These are phyloP conservation scores for Zasmidium angulare DNA, from an alignment of 2,329 filamentous ascomycete species.

Conservation along the genomic window DNA sequence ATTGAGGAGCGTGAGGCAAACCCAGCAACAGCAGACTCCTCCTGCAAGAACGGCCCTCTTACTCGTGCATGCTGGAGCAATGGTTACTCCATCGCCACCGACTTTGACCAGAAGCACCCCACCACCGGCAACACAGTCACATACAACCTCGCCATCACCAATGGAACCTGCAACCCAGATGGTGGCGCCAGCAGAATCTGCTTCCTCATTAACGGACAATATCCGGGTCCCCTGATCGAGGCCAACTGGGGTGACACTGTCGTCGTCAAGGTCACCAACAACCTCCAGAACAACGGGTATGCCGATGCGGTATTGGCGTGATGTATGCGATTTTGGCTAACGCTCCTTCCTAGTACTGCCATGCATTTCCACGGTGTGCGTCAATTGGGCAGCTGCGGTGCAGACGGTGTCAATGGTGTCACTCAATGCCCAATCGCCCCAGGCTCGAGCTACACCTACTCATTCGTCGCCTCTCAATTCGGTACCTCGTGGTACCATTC, in stretches of 20 bases:
- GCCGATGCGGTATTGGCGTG: too few species aligned
- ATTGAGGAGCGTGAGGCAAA: slow-evolving; percentile 8
- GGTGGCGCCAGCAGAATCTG: slow-evolving; percentile 29
- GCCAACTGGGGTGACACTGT: slow-evolving; percentile 31
- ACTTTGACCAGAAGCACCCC: slow-evolving; percentile 46
- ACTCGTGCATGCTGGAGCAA: slow-evolving; percentile 44
- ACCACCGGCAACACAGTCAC: slow-evolving; percentile 38
- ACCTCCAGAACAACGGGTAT: slow-evolving; percentile 36
- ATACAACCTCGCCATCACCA: slow-evolving; percentile 36
- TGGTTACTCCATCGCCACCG: slow-evolving; percentile 46
- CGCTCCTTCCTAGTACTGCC: slow-evolving; percentile 24
- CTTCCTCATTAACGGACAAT: slow-evolving; percentile 59
- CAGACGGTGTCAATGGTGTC: slow-evolving; percentile 26
- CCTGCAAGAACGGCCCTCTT: slow-evolving; percentile 41
- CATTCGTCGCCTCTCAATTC: slow-evolving; percentile 44
- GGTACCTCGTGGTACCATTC: slow-evolving; percentile 55
- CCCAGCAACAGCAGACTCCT: slow-evolving; percentile 9
- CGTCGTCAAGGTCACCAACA: slow-evolving; percentile 38
- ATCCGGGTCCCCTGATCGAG: slow-evolving; percentile 52
- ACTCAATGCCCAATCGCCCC: slow-evolving; percentile 25
- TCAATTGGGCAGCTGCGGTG: slow-evolving; percentile 37
- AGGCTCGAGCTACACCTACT: slow-evolving; percentile 17
- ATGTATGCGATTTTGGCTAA: too few species aligned
- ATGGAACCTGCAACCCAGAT: slow-evolving; percentile 41
- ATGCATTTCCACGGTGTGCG: slow-evolving; percentile 46